Conservation (phyloP, 2,329 filamentous ascomycete species). For the Tricladium varicosporioides region DNA sequence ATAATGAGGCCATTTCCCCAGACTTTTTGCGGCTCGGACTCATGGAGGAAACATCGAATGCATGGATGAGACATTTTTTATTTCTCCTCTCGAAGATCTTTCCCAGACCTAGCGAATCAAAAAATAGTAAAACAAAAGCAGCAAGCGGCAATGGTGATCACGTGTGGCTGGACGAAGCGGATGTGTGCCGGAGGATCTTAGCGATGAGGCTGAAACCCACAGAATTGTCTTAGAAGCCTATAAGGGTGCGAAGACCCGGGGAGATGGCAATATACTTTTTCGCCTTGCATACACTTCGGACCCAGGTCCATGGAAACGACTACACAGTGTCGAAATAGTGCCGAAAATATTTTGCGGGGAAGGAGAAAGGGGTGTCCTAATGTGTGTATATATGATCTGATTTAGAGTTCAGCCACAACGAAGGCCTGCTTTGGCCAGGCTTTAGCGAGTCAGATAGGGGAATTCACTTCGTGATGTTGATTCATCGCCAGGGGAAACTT, state of each 20-base stretch:
- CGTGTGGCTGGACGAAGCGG: not conserved
- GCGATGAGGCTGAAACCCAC: not conserved
- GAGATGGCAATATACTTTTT: not conserved
- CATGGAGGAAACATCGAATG: not conserved
- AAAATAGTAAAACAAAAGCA: not conserved
- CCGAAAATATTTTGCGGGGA: not conserved
- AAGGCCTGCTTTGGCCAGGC: not conserved
- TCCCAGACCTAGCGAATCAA: not conserved
- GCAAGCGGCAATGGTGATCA: not conserved
- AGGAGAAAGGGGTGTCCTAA: not conserved
- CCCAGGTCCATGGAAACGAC: not conserved
- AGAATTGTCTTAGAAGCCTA: not conserved
- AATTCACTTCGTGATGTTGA: not conserved
- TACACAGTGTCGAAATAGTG: not conserved
- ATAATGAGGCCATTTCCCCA: not conserved
- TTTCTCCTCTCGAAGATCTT: not conserved
- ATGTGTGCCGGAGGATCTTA: not conserved
- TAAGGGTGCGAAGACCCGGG: not conserved
- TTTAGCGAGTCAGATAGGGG: not conserved
- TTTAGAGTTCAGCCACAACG: not conserved
- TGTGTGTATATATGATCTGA: not conserved
- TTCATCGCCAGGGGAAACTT: not conserved
- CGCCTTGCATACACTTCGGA: not conserved
- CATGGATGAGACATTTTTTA: not conserved
- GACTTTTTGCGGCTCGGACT: not conserved